Base-by-base conservation (phyloP, 2,329 filamentous ascomycete species). In the Phaeosphaeria sp. region DNA sequence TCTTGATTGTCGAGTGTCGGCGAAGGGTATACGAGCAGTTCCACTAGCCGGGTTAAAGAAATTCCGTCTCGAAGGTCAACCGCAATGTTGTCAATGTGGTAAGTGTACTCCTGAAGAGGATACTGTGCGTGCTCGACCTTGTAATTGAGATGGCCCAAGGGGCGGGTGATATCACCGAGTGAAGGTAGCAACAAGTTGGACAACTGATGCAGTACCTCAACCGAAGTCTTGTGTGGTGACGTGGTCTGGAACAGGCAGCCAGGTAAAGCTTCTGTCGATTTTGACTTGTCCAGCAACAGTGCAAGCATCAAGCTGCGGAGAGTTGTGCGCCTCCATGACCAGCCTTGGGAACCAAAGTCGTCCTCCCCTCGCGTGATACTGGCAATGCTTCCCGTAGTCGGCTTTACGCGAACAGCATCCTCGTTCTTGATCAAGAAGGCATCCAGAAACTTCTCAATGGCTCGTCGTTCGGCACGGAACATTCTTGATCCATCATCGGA, bases 31-130 rank as follows among this genome's bases (percentile, higher is more conserved):
- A 87, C 75, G 2, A 89, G 71, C 1, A 88, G 60, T 62, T 89
- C 87, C 1, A 87, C 84, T 9, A 89, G 77, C 50, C 84, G 81
- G 5, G 84, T 84, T n/a, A 89, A 72, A 45, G 84, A 76, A 8
- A 89, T 80, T 1, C 87, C 87, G 67, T 89, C 84, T 33, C 87
- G 82, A 21, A 89, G 77, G 65, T 89, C 87, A 8, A 86, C 81
- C 1, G 86, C 87, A 22, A 90, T 78, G 63, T 89, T 89, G 8
- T 79, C 76, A 53, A 89, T 82, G 40, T 75, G 74, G 67, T 87
- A 89, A 1, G 79, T 75, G 61, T 85, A 86, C 71, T 89, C 87
- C 59, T 87, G 80, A 6, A 89, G 77, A 2, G 82, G 81, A 57
- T 84, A 80, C 66, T 89, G 87, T 7, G 79, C 73, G 66, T 86